These are phyloP conservation scores for Tubosaeta sp. DNA, from an alignment of 768 basidiomycete genomes.

Conservation along the genomic window DNA sequence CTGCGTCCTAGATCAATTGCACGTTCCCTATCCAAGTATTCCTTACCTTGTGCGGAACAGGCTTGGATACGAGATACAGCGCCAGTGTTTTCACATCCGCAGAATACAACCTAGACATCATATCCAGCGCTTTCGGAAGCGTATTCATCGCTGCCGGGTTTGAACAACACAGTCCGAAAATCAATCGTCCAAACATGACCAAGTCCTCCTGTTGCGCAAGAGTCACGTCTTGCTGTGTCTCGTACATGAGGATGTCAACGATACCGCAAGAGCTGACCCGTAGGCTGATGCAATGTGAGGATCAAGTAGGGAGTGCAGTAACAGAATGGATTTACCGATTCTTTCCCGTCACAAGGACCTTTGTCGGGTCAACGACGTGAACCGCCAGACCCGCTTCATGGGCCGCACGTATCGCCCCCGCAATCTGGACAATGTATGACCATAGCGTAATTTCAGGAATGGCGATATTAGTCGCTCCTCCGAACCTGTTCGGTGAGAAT, in stretches of 20 bases:
- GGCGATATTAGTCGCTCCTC: conserved; percentile 21
- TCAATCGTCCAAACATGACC: conserved; percentile 75
- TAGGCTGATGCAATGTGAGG: conserved; percentile 43
- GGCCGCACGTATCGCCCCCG: conserved; percentile 78
- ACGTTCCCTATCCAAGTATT: not conserved
- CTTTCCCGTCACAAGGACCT: conserved; percentile 84
- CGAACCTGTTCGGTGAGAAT: conserved; percentile 34
- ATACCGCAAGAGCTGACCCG: conserved; percentile 86
- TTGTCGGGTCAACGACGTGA: conserved; percentile 78
- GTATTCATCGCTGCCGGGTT: conserved; percentile 55
- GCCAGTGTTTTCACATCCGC: conserved; percentile 78
- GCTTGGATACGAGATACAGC: conserved; percentile 73
- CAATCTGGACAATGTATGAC: conserved; percentile 90
- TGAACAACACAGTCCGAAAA: conserved; percentile 75
- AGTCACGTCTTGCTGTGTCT: conserved; percentile 55
- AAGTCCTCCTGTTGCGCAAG: conserved; percentile 85
- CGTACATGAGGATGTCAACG: conserved; percentile 79
- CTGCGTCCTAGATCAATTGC: conserved; percentile 32
- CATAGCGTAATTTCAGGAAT: conserved; percentile 83
- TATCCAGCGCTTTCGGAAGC: conserved; percentile 71
- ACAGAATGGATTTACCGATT: conserved; percentile 55
- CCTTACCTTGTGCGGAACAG: conserved; percentile 56
- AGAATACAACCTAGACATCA: conserved; percentile 69
- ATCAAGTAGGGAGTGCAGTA: not conserved
- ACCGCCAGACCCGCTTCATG: conserved; percentile 81